phyloP scores from a whole-genome alignment of 1,284 basidiomycete genomes.

The Ceratorhiza oryzae-sativae region DNA sequence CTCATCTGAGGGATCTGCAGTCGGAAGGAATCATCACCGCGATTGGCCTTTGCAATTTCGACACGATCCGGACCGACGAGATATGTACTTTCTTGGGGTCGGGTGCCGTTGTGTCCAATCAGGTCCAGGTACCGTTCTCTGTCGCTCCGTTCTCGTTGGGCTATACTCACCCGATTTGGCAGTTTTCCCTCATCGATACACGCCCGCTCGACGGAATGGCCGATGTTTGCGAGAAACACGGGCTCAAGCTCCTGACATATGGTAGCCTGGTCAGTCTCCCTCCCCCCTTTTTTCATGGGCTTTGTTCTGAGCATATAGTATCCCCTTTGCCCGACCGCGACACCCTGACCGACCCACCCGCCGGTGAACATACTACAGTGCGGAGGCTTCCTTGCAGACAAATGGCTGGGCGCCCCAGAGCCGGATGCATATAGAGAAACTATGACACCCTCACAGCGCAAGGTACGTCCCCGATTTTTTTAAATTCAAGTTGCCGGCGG shows the following conservation, averaged over 20 bases:
- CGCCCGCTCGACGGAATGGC: conserved; percentile 78
- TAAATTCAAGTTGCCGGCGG: neutral
- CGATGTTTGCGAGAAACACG: conserved; percentile 74
- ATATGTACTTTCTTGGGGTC: conserved; percentile 75
- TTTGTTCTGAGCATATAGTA: no score
- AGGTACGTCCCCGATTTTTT: conserved; percentile 58
- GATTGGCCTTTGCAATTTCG: conserved; percentile 82
- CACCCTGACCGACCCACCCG: neutral
- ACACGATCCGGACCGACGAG: conserved; percentile 73
- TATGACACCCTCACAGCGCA: conserved; percentile 80
- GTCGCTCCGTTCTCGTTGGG: neutral
- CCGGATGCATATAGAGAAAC: conserved; percentile 71
- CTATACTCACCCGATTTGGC: conserved; percentile 8
- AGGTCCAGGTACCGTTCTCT: conserved; percentile 67
- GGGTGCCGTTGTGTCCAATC: conserved; percentile 77
- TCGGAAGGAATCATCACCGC: conserved; percentile 66
- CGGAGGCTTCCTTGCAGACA: conserved; percentile 79
- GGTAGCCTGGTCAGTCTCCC: conserved; percentile 69
- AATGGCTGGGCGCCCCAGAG: conserved; percentile 70
- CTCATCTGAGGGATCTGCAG: conserved; percentile 65
- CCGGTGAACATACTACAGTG: conserved; percentile 58
- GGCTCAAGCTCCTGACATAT: conserved; percentile 78
- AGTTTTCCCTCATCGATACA: conserved; percentile 83
- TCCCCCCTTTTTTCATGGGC: conserved; percentile 25
- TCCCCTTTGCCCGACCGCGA: neutral